phyloP scores from a whole-genome alignment of 495 filamentous ascomycete genomes.

The Filosporella fistucella region DNA sequence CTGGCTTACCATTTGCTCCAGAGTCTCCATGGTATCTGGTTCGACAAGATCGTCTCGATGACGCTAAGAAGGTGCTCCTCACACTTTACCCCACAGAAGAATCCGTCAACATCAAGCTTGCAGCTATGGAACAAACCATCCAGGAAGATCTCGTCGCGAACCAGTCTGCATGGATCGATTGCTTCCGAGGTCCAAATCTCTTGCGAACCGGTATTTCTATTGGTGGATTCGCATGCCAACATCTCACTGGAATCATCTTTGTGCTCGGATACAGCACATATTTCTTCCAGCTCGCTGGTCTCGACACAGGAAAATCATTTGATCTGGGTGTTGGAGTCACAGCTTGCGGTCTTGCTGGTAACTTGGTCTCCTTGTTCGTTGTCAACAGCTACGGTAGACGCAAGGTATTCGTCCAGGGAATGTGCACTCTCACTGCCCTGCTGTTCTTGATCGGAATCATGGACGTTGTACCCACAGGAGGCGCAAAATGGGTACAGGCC shows the following conservation, averaged over 20 bases:
- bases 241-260: constrained; percentile 42
- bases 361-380: constrained; percentile 31
- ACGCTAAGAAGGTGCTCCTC: constrained; percentile 21
- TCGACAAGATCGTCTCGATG: constrained; percentile 34
- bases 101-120: constrained; percentile 4
- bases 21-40: constrained; percentile 48
- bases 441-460: constrained; percentile 18
- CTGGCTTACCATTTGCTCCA: constrained; percentile 38
- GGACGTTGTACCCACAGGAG: constrained; percentile 9
- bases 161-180: constrained; percentile 37
- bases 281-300: constrained; percentile 59
- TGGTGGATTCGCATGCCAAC: constrained; percentile 45
- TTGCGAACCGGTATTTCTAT: constrained; percentile 49
- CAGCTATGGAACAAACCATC: constrained; percentile 5
- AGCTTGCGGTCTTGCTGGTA: constrained; percentile 23
- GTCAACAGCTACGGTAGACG: constrained; percentile 11
- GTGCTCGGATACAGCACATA: constrained; percentile 54
- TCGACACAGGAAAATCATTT: constrained; percentile 41
- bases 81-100: background rate
- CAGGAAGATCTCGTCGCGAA: background rate
- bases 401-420: constrained; percentile 12
- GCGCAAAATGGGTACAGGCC: constrained; percentile 38
- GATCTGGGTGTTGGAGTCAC: constrained; percentile 34
- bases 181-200: constrained; percentile 47
- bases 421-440: constrained; percentile 2